These are phyloP conservation scores for Penicillium capsulatum DNA, from an alignment of 2,329 filamentous ascomycete species.

Conservation along the genomic window DNA sequence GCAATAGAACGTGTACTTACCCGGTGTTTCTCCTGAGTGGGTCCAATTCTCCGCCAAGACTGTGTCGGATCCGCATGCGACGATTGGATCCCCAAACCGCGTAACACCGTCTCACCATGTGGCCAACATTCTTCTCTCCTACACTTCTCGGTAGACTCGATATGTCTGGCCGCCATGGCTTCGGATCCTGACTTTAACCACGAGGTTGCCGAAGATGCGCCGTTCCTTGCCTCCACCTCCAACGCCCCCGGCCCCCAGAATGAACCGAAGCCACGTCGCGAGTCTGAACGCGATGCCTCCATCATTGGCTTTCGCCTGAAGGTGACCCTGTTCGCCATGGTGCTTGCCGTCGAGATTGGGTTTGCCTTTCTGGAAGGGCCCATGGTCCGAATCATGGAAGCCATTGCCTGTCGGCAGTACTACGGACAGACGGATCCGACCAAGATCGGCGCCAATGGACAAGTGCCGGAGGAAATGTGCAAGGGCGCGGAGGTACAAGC, in stretches of 20 bases:
- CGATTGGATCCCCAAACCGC: constrained; percentile 15
- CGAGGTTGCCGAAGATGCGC: constrained; percentile 34
- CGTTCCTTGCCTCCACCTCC: constrained; percentile 26
- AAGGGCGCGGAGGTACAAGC: constrained; percentile 49
- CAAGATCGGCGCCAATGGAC: constrained; percentile 41
- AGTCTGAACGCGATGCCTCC: constrained; percentile 10
- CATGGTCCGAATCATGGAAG: constrained; percentile 48
- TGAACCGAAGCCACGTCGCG: constrained; percentile 3
- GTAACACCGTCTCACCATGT: constrained; percentile 4
- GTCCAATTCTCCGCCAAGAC: constrained; percentile 3
- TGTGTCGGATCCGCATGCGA: constrained; percentile 17
- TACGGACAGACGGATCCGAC: constrained; percentile 42
- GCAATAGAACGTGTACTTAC: background rate
- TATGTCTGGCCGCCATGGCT: constrained; percentile 24
- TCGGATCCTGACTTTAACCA: constrained; percentile 23
- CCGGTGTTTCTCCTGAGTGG: background rate
- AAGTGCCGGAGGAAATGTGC: constrained; percentile 47
- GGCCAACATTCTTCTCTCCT: background rate
- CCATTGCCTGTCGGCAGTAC: constrained; percentile 47
- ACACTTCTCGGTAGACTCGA: constrained; percentile 10
- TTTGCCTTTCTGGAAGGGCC: constrained; percentile 44
- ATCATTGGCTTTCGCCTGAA: constrained; percentile 37
- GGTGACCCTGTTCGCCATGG: constrained; percentile 41
- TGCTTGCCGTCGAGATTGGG: constrained; percentile 45
- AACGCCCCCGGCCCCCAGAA: constrained; percentile 3